Conservation (phyloP, 441 rosid species). For the Eugenia klotzschiana region DNA sequence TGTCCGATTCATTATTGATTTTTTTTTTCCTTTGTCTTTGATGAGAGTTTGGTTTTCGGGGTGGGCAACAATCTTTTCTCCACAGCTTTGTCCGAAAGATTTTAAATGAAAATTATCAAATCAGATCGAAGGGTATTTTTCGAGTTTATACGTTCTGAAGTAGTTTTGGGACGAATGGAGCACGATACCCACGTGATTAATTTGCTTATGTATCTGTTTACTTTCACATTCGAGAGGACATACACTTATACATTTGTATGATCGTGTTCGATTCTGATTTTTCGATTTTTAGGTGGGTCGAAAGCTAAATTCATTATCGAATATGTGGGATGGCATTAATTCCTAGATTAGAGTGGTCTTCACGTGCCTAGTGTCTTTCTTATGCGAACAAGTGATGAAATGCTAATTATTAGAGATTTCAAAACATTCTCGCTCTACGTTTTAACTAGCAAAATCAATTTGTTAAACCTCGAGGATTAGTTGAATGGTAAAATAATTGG, state of each 20-base stretch:
- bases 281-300: background rate
- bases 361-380: background rate
- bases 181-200: background rate
- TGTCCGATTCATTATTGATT: background rate
- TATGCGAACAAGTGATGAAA: background rate
- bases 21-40: too few species aligned
- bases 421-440: background rate
- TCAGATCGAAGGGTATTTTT: accelerated
- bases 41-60: background rate
- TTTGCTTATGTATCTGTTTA: background rate
- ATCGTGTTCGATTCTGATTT: background rate
- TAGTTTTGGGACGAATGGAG: background rate
- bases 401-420: background rate
- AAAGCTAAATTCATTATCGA: background rate
- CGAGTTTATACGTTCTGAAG: background rate
- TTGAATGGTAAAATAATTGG: background rate
- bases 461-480: background rate
- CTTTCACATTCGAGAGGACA: background rate
- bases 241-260: background rate
- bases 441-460: background rate
- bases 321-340: background rate
- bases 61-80: background rate
- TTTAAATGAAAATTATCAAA: background rate
- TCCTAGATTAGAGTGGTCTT: background rate
- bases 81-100: background rate